Evolutionary conservation across 2,329 filamentous ascomycete species (phyloP).

Genomic region (Trichoderma gracile): DNA sequence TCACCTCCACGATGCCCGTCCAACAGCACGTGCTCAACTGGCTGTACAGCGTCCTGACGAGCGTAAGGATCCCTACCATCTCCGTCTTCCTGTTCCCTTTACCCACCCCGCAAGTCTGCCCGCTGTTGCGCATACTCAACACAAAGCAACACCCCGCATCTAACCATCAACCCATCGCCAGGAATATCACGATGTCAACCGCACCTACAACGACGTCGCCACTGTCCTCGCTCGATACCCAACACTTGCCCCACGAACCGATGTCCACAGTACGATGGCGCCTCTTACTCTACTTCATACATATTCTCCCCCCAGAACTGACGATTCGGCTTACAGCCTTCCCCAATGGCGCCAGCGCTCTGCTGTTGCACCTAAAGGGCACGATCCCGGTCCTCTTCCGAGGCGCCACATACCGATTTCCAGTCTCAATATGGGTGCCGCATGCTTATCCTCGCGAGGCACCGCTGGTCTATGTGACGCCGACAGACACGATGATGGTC

Average conservation of each 20-base stretch:
- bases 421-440: constrained; percentile 89
- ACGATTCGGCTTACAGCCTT: constrained; percentile 62
- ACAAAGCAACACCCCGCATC: constrained; percentile 6
- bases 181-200: constrained; percentile 92
- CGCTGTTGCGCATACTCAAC: not conserved
- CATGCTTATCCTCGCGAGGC: constrained; percentile 84
- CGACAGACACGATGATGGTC: constrained; percentile 84
- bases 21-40: constrained; percentile 90
- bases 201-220: constrained; percentile 88
- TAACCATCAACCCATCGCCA: constrained; percentile 41
- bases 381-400: constrained; percentile 91
- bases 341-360: constrained; percentile 80
- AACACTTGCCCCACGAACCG: constrained; percentile 79
- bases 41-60: constrained; percentile 88
- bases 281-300: not conserved
- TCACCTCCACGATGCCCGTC: constrained; percentile 59
- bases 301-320: constrained; percentile 5
- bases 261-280: constrained; percentile 79
- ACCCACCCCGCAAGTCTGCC: not conserved
- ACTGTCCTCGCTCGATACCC: constrained; percentile 77
- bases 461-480: constrained; percentile 85
- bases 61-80: constrained; percentile 49
- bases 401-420: constrained; percentile 86
- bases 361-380: constrained; percentile 82
- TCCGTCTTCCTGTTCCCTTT: not conserved